phyloP scores from a whole-genome alignment of 192 early-diverging fungal species.

The Umbelopsis vinacea region DNA sequence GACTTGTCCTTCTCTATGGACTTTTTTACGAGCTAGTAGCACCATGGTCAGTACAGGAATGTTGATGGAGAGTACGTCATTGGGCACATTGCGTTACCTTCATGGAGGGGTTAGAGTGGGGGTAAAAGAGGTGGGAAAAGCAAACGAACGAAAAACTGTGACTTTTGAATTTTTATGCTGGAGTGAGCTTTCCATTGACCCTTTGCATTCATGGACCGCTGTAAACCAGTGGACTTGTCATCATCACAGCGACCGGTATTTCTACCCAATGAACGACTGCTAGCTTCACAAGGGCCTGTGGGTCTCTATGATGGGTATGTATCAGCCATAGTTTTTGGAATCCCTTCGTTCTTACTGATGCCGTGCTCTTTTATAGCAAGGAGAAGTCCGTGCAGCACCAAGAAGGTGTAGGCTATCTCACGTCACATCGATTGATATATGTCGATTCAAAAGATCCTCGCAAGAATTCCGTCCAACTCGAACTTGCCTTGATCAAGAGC shows the following conservation, averaged over 20 bases:
- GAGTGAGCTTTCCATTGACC: not conserved
- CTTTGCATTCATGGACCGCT: slow-evolving; percentile 46
- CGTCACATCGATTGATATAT: slow-evolving; percentile 79
- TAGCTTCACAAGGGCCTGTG: slow-evolving; percentile 62
- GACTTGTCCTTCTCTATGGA: slow-evolving; percentile 78
- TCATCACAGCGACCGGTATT: slow-evolving; percentile 60
- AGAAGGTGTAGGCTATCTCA: slow-evolving; percentile 76
- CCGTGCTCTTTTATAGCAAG: slow-evolving; percentile 46
- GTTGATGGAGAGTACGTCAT: not conserved
- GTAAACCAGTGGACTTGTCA: slow-evolving; percentile 47
- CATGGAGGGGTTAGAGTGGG: not conserved
- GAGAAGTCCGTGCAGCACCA: slow-evolving; percentile 65
- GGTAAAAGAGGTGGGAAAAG: not conserved
- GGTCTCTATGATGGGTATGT: slow-evolving; percentile 74
- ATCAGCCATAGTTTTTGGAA: not conserved
- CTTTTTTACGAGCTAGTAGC: slow-evolving; percentile 61
- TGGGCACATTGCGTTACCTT: not conserved
- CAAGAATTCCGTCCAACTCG: slow-evolving; percentile 58
- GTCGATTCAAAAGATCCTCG: slow-evolving; percentile 66
- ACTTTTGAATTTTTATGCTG: not conserved
- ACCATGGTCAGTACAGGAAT: not conserved
- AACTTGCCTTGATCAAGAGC: slow-evolving; percentile 48
- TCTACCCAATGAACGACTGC: slow-evolving; percentile 52
- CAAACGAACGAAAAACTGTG: not conserved
- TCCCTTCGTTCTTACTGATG: not conserved